phyloP scores from a whole-genome alignment of 495 filamentous ascomycete species.

The Letharia columbiana region DNA sequence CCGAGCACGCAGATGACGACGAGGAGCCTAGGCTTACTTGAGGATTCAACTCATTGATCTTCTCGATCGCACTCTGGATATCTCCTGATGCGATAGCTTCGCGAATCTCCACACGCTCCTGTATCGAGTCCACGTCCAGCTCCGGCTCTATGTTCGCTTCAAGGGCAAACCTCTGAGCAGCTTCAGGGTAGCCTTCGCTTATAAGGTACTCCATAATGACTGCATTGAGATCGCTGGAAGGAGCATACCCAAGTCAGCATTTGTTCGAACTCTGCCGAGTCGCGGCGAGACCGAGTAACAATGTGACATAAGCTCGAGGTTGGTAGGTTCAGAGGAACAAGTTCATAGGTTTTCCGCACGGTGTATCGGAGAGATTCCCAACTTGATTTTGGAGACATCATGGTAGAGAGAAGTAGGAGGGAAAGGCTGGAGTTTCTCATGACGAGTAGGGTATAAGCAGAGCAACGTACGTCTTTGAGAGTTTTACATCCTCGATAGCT shows the following conservation, averaged over 20 bases:
- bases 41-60: conserved; percentile 82
- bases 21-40: conserved; percentile 54
- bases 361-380: conserved; percentile 99
- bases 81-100: conserved; percentile 48
- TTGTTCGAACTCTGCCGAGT: neutral
- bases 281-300: neutral
- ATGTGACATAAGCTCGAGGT: neutral
- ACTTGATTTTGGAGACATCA: conserved; percentile 87
- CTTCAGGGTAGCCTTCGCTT: conserved; percentile 88
- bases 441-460: conserved; percentile 13
- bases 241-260: conserved; percentile 29
- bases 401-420: conserved; percentile 26
- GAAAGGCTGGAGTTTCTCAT: neutral
- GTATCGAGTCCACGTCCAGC: conserved; percentile 62
- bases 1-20: conserved; percentile 13
- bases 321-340: conserved; percentile 37
- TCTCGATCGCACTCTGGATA: conserved; percentile 69
- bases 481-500: conserved; percentile 76
- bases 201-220: conserved; percentile 97
- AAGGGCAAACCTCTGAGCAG: conserved; percentile 84
- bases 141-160: conserved; percentile 80
- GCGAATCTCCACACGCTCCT: conserved; percentile 58
- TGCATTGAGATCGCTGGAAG: conserved; percentile 79
- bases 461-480: conserved; percentile 73
- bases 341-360: conserved; percentile 82